Percentiles rank a stretch among this genome's conserved stretches.
Evolutionary conservation across 768 basidiomycete genomes (phyloP).

Genomic region (Leucosporidium yakuticum): DNA sequence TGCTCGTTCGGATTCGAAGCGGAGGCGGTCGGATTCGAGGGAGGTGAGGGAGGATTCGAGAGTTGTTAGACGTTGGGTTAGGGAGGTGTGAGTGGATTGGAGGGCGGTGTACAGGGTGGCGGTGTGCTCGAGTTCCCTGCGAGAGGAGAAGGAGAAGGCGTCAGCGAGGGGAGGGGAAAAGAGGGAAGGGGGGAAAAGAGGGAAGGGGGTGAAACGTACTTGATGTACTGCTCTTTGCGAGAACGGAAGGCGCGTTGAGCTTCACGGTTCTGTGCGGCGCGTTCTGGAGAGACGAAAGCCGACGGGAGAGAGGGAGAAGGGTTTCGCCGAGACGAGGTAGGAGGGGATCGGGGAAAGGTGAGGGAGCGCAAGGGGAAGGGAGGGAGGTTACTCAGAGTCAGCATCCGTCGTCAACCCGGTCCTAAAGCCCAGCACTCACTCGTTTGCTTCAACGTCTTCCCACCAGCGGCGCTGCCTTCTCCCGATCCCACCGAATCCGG

Average conservation of each 20-base stretch:
- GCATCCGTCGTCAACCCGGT: too few relatives aligned
- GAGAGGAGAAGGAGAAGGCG: too few relatives aligned
- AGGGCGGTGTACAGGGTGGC: neutral
- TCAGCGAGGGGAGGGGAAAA: too few relatives aligned
- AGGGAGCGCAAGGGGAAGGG: too few relatives aligned
- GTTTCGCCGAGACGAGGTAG: neutral
- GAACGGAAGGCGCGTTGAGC: slow-evolving; percentile 46
- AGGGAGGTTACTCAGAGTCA: neutral
- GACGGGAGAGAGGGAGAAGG: too few relatives aligned
- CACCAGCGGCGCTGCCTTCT: neutral
- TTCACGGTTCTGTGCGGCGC: slow-evolving; percentile 94
- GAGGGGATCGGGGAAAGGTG: too few relatives aligned
- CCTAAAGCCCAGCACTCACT: slow-evolving; percentile 4
- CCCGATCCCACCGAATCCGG: neutral
- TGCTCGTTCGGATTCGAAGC: neutral
- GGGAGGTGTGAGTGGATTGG: neutral
- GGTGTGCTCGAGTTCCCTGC: neutral
- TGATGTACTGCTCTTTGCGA: slow-evolving; percentile 91
- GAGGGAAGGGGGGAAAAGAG: neutral
- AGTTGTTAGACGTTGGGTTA: neutral
- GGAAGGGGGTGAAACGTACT: slow-evolving; percentile 39
- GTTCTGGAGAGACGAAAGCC: slow-evolving; percentile 42
- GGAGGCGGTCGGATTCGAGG: neutral
- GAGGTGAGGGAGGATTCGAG: neutral
- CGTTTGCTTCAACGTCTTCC: slow-evolving; percentile 17